phyloP scores from a whole-genome alignment of 192 early-diverging fungal genomes.

The Glomus cerebriforme region DNA sequence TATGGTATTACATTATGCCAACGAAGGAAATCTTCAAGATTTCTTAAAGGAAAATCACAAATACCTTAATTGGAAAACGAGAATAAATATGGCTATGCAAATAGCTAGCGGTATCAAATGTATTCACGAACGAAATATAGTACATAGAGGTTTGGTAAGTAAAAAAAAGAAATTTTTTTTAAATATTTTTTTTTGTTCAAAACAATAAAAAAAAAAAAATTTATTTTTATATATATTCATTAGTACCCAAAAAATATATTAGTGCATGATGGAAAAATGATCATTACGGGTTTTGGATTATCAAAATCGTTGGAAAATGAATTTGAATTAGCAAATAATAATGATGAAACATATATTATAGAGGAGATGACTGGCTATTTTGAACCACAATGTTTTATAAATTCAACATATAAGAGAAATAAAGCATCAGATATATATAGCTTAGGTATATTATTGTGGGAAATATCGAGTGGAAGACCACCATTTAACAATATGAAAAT shows the following conservation, averaged over 20 bases:
- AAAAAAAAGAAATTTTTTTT: not conserved
- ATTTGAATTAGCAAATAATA: too few relatives aligned
- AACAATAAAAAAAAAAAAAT: too few relatives aligned
- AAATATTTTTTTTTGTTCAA: too few relatives aligned
- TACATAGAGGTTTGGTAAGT: slow-evolving; percentile 24
- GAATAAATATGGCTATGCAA: slow-evolving; percentile 1
- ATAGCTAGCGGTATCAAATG: slow-evolving; percentile 9
- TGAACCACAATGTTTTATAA: slow-evolving; percentile 1
- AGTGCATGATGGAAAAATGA: not conserved
- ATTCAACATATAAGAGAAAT: slow-evolving; percentile 24
- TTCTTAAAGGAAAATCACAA: not conserved
- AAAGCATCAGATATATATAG: slow-evolving; percentile 45
- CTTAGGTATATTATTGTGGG: slow-evolving; percentile 47
- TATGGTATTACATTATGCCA: slow-evolving; percentile 12
- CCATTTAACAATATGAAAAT: slow-evolving; percentile 31
- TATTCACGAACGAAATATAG: slow-evolving; percentile 25
- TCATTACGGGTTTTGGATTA: slow-evolving; percentile 10
- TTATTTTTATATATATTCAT: too few relatives aligned
- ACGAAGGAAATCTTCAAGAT: not conserved
- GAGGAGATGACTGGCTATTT: slow-evolving; percentile 5
- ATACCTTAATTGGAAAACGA: not conserved
- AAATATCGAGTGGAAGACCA: slow-evolving; percentile 40
- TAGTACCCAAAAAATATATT: slow-evolving; percentile 24
- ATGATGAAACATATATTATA: not conserved
- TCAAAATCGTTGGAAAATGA: slow-evolving; percentile 1